These are phyloP conservation scores for Fomes fomentarius DNA, from an alignment of 1,284 basidiomycete genomes.

Conservation along the genomic window DNA sequence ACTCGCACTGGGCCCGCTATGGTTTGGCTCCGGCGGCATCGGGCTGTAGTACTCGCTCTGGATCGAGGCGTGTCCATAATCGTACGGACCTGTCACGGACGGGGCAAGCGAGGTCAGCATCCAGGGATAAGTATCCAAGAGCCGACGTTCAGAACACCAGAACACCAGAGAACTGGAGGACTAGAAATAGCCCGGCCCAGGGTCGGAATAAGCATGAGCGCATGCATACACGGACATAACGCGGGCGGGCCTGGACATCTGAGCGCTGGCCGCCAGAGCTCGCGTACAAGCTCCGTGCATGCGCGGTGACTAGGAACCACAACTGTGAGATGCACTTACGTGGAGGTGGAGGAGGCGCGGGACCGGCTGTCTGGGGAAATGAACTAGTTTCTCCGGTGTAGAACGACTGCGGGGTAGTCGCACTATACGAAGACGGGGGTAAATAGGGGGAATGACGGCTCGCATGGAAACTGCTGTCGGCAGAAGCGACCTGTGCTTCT, in stretches of 20 bases:
- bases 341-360: slow-evolving; percentile 15
- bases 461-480: slow-evolving; percentile 10
- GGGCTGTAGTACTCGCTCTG: slow-evolving; percentile 9
- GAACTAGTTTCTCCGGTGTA: slow-evolving; percentile 11
- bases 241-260: too few relatives aligned
- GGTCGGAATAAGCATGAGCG: slow-evolving; percentile 1
- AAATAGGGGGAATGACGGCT: slow-evolving; percentile 13
- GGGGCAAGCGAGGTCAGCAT: slow-evolving; percentile 1
- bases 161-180: background rate
- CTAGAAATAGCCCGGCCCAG: background rate
- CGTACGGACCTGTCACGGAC: slow-evolving; percentile 20
- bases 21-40: slow-evolving; percentile 2
- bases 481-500: slow-evolving; percentile 19
- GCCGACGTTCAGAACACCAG: background rate
- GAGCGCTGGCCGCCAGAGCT: too few relatives aligned
- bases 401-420: slow-evolving; percentile 7
- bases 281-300: slow-evolving; percentile 7
- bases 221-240: slow-evolving; percentile 1
- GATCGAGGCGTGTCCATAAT: slow-evolving; percentile 13
- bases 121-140: background rate
- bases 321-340: slow-evolving; percentile 19
- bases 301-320: slow-evolving; percentile 2
- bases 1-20: background rate
- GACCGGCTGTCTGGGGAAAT: slow-evolving; percentile 8
- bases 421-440: slow-evolving; percentile 6